phyloP scores from a whole-genome alignment of 495 filamentous ascomycete genomes.

The Penicillium pulvis region DNA sequence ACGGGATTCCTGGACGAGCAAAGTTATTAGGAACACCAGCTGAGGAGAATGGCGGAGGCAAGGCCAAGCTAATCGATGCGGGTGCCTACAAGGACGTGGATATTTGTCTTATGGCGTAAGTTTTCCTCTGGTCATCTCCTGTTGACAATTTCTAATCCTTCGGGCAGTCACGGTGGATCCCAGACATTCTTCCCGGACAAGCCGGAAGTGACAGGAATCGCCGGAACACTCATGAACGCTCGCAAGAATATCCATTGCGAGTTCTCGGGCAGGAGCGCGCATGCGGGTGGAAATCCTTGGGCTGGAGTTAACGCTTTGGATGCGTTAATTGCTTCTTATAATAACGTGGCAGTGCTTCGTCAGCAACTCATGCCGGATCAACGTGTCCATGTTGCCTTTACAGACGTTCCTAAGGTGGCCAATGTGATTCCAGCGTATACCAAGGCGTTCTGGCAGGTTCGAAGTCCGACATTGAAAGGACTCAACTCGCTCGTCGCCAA shows the following conservation, averaged over 20 bases:
- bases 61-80: constrained; percentile 62
- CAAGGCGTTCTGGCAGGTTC: constrained; percentile 53
- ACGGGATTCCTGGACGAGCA: constrained; percentile 55
- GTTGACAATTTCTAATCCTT: not conserved
- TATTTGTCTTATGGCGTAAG: constrained; percentile 63
- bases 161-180: constrained; percentile 32
- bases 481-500: constrained; percentile 51
- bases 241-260: constrained; percentile 40
- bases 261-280: constrained; percentile 41
- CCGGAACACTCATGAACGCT: constrained; percentile 40
- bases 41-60: constrained; percentile 72
- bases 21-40: constrained; percentile 70
- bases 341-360: constrained; percentile 59
- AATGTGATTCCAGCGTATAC: constrained; percentile 65
- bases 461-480: constrained; percentile 49
- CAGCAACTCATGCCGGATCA: constrained; percentile 66
- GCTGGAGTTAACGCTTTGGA: constrained; percentile 65
- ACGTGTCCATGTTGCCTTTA: constrained; percentile 60
- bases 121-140: not conserved
- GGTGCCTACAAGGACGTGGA: constrained; percentile 68
- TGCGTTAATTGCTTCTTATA: constrained; percentile 62
- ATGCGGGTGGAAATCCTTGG: constrained; percentile 67
- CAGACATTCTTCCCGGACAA: constrained; percentile 32
- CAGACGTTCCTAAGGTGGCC: constrained; percentile 58
- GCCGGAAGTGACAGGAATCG: constrained; percentile 29